A percentile compares a stretch with the other conserved stretches of the same genome.
These are phyloP conservation scores for Sechiopsis laciniata DNA, from an alignment of 306 rosid species.

Conservation along the genomic window DNA sequence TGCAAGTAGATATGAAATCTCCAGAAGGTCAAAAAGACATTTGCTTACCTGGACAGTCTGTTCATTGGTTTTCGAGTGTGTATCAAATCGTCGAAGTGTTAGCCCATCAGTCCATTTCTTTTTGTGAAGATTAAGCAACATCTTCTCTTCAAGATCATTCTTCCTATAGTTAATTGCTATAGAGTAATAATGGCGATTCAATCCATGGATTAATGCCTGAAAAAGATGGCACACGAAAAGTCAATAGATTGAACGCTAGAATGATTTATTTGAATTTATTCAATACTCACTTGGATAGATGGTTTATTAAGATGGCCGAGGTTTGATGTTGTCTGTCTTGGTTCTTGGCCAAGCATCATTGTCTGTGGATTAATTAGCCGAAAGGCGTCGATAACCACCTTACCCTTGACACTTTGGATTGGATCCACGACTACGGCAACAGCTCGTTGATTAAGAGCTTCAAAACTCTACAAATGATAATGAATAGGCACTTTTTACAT, in stretches of 20 bases:
- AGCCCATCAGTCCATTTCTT: slow-evolving; percentile 97
- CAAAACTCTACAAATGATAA: slow-evolving; percentile 70
- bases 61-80: slow-evolving; percentile 90
- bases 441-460: slow-evolving; percentile 87
- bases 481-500: not conserved
- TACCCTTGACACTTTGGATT: slow-evolving; percentile 91
- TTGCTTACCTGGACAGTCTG: slow-evolving; percentile 75
- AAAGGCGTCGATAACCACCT: slow-evolving; percentile 93
- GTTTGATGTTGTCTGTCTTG: slow-evolving; percentile 89
- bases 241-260: slow-evolving; percentile 21
- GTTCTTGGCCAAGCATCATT: slow-evolving; percentile 96
- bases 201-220: slow-evolving; percentile 92
- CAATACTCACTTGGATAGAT: slow-evolving; percentile 65
- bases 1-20: not conserved
- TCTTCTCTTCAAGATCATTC: slow-evolving; percentile 92
- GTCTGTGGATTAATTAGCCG: slow-evolving; percentile 90
- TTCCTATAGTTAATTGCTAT: slow-evolving; percentile 88
- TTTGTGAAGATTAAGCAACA: slow-evolving; percentile 90
- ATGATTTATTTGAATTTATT: not conserved
- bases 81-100: slow-evolving; percentile 64
- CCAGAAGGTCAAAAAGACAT: slow-evolving; percentile 6
- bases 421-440: slow-evolving; percentile 93
- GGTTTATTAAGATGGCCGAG: slow-evolving; percentile 94
- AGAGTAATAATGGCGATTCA: slow-evolving; percentile 90
- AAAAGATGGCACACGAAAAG: slow-evolving; percentile 21